Base-by-base conservation (phyloP, 208 protist species). In the Trypanosoma lewisi region DNA sequence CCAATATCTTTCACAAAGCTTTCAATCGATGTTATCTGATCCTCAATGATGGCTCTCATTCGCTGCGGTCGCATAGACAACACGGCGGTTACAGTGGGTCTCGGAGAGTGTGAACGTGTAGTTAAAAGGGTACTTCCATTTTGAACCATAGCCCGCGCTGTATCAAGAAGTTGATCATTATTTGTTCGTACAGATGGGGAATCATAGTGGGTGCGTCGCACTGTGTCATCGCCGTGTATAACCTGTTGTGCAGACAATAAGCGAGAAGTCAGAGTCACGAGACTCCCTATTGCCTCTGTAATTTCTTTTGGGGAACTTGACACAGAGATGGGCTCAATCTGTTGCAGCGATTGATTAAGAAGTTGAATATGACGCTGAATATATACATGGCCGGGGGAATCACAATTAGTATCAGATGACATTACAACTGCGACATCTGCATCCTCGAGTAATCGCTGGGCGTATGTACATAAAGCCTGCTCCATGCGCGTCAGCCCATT, bases 381-480 rank as follows among this genome's bases (percentile, higher is more conserved):
- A 31, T 59, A 48, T 16, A 47, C 3, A 19, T 42, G 51, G 31
- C 19, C 62, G 2, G 52, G 66, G 1, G 67, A 50, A 34, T 65
- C 67, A 54, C 37, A 56, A 23, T 33, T 61, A 14, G 17, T 25
- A 16, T 72, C 58, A 0, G 49, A 39, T 31, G 58, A 45, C 8
- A 52, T 7, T 8, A 41, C 52, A 6, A 37, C 21, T 11, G 73
- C 51, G 48, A 70, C 56, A 62, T 77, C 64, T 16, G 66, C 45
- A 48, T 87, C 77, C n/a, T 71, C 67, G 45, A 85, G 65, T n/a
- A 79, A 67, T 37, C 75, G 63, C 19, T 79, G 65, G 8, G 80
- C 67, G n/a, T 80, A 73, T n/a, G 66, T 89, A 48, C 68, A 64
- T 58, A 58, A 78, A 36, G 58, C 79, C 75, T 80, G 73, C 33